Conservation (phyloP, 1,284 basidiomycete genomes). For the Marasmius oreades region DNA sequence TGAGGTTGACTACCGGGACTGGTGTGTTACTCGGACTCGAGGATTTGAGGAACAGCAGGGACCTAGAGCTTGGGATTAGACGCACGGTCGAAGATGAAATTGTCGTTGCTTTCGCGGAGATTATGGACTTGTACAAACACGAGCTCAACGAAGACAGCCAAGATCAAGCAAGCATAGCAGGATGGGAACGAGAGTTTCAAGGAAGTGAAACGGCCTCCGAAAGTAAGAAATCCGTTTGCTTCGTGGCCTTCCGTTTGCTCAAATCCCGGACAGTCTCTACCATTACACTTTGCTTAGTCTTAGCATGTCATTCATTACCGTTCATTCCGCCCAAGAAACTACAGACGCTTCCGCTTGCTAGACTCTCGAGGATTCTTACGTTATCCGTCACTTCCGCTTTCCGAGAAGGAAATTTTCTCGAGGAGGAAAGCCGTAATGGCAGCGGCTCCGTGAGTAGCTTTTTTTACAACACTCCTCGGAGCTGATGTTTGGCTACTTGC, state of each 20-base stretch:
- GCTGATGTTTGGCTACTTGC: slow-evolving; percentile 19
- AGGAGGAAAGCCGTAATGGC: background rate
- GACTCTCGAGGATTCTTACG: slow-evolving; percentile 31
- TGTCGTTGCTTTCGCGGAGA: slow-evolving; percentile 66
- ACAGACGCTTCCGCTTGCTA: slow-evolving; percentile 52
- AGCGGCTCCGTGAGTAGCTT: background rate
- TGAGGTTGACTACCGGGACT: slow-evolving; percentile 55
- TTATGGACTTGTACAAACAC: slow-evolving; percentile 55
- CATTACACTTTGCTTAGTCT: slow-evolving; percentile 37
- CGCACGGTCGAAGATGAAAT: slow-evolving; percentile 57
- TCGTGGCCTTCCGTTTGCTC: background rate
- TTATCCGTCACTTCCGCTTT: slow-evolving; percentile 52
- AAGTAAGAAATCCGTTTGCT: background rate
- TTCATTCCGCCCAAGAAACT: slow-evolving; percentile 49
- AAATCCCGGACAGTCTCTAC: slow-evolving; percentile 10
- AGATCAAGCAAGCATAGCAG: slow-evolving; percentile 25
- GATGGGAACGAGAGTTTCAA: slow-evolving; percentile 68
- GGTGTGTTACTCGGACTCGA: slow-evolving; percentile 64
- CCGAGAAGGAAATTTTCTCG: slow-evolving; percentile 31
- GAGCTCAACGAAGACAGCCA: slow-evolving; percentile 15
- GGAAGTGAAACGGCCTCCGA: slow-evolving; percentile 5
- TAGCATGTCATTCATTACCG: slow-evolving; percentile 56
- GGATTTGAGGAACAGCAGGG: slow-evolving; percentile 39
- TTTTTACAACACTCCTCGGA: background rate
- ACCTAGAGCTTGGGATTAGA: slow-evolving; percentile 27